Evolutionary conservation across 2,329 filamentous ascomycete species (phyloP).

Genomic region (Hortaea werneckii): DNA sequence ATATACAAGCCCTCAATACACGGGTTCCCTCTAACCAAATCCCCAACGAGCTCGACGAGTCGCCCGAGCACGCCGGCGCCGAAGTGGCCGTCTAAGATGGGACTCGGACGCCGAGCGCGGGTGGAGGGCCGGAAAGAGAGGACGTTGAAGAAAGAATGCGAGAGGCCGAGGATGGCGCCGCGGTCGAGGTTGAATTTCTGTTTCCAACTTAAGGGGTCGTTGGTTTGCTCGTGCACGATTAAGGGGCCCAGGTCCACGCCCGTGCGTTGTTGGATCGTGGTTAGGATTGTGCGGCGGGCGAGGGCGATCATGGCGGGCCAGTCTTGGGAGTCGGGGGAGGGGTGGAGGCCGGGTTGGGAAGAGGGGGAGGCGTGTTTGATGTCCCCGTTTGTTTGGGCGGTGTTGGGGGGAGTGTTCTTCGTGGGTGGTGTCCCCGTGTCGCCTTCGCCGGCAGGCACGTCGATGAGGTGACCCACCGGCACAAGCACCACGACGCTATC

Average conservation of each 20-base stretch:
- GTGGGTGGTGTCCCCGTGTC: background rate
- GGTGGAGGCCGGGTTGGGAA: conserved; percentile 25
- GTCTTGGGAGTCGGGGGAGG: conserved; percentile 39
- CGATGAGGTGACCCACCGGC: conserved; percentile 57
- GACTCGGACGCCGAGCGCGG: conserved; percentile 41
- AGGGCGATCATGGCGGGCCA: conserved; percentile 51
- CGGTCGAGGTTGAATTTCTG: conserved; percentile 62
- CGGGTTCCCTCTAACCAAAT: conserved; percentile 11
- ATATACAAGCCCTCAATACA: conserved; percentile 52
- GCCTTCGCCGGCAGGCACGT: conserved; percentile 12
- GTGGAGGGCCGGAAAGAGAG: conserved; percentile 56
- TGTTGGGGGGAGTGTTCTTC: background rate
- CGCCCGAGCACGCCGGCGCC: conserved; percentile 16
- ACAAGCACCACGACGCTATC: conserved; percentile 62
- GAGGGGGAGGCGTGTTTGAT: conserved; percentile 19
- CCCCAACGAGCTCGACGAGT: conserved; percentile 16
- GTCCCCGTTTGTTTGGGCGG: conserved; percentile 5
- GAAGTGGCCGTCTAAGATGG: conserved; percentile 25
- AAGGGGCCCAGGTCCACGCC: conserved; percentile 41
- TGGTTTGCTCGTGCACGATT: conserved; percentile 53
- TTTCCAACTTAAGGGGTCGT: conserved; percentile 57
- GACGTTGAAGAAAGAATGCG: conserved; percentile 65
- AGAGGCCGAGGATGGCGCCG: conserved; percentile 62
- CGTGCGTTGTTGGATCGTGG: conserved; percentile 51
- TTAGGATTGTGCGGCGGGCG: conserved; percentile 51